Conservation (phyloP, 805 yeast genomes). For the Candida bentonensis region DNA sequence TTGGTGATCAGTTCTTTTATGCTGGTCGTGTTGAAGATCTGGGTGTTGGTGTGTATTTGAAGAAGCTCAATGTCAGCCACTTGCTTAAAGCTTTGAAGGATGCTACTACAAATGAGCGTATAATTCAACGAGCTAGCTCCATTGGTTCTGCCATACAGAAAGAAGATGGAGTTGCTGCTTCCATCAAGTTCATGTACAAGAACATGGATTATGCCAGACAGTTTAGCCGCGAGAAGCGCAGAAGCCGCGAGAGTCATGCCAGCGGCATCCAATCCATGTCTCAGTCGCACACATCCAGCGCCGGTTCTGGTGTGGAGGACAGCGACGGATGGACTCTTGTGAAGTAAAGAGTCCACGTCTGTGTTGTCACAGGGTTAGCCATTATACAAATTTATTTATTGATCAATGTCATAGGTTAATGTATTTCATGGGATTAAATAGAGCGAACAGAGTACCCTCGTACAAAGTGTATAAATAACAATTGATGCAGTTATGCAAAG, state of each 20-base stretch:
- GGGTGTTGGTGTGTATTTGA: conserved; percentile 67
- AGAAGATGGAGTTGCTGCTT: conserved; percentile 74
- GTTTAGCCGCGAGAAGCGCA: neutral
- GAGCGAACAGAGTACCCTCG: neutral
- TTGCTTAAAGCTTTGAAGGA: conserved; percentile 56
- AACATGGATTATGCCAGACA: conserved; percentile 57
- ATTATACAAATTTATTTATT: neutral
- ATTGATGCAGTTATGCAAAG: conserved; percentile 46
- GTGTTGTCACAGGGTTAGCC: neutral
- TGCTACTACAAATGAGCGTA: conserved; percentile 51
- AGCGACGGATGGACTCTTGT: conserved; percentile 1
- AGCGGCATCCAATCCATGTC: neutral
- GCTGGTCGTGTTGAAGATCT: conserved; percentile 78
- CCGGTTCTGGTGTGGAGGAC: neutral
- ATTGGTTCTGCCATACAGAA: conserved; percentile 48
- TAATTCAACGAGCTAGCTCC: conserved; percentile 49
- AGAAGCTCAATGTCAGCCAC: conserved; percentile 48
- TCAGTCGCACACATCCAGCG: neutral
- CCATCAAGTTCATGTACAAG: conserved; percentile 64
- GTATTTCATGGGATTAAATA: neutral
- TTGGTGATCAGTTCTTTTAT: conserved; percentile 92
- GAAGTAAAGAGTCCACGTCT: conserved; percentile 6
- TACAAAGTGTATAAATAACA: neutral
- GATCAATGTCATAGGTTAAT: neutral
- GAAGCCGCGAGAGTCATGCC: neutral